A percentile compares a stretch with the other conserved stretches of the same genome.
Conservation (phyloP, 2,329 filamentous ascomycete genomes). For the Ceratocystis colombiana region DNA sequence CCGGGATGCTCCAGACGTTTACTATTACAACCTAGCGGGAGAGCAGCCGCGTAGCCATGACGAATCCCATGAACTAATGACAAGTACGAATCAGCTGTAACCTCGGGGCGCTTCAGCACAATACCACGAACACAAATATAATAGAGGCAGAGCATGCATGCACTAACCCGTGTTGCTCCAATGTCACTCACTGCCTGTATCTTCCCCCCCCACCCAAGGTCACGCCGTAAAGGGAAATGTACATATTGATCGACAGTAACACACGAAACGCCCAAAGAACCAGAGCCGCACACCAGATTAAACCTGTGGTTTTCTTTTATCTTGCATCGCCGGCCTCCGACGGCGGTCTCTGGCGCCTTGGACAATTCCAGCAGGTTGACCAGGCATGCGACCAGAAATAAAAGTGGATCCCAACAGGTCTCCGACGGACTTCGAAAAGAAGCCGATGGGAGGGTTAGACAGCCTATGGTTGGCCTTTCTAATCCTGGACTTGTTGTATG, state of each 20-base stretch:
- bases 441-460: not conserved
- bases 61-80: not conserved
- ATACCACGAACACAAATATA: not conserved
- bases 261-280: not conserved
- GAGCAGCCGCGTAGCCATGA: not conserved
- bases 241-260: not conserved
- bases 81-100: not conserved
- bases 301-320: not conserved
- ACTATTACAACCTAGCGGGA: not conserved
- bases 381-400: not conserved
- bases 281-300: not conserved
- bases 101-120: not conserved
- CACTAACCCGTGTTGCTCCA: not conserved
- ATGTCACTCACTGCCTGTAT: not conserved
- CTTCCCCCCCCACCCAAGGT: not conserved
- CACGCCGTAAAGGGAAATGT: not conserved
- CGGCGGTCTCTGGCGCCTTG: not conserved
- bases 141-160: not conserved
- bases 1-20: not conserved
- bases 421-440: slow-evolving; percentile 13
- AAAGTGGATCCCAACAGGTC: not conserved
- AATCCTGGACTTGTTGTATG: not conserved
- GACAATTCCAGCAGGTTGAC: not conserved
- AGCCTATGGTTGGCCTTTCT: not conserved
- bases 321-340: slow-evolving; percentile 9